These are phyloP conservation scores for Fusarium continuum DNA, from an alignment of 2,329 filamentous ascomycete genomes.

Conservation along the genomic window DNA sequence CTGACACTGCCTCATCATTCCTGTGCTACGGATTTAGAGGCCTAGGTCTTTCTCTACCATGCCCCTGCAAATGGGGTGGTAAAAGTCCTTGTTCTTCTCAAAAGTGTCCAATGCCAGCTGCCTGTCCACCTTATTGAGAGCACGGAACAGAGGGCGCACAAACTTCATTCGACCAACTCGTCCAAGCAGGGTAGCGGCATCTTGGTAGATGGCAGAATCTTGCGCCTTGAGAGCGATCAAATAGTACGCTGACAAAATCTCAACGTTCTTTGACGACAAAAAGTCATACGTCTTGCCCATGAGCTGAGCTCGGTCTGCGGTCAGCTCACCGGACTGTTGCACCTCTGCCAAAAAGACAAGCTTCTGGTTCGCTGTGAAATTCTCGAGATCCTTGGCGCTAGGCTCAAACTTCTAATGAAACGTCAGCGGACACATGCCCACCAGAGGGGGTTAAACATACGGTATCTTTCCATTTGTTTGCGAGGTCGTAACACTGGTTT, in stretches of 20 bases:
- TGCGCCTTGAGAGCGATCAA: conserved; percentile 79
- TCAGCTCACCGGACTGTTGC: conserved; percentile 71
- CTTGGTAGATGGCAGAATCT: conserved; percentile 73
- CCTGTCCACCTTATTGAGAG: conserved; percentile 77
- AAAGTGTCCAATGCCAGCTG: conserved; percentile 83
- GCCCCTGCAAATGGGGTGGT: conserved; percentile 89
- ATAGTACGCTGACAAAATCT: conserved; percentile 84
- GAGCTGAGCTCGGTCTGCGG: conserved; percentile 69
- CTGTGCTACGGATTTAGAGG: conserved; percentile 34
- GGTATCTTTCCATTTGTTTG: conserved; percentile 78
- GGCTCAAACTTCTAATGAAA: conserved; percentile 67
- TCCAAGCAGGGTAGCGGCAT: conserved; percentile 78
- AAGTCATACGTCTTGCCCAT: conserved; percentile 82
- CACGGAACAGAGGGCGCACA: conserved; percentile 84
- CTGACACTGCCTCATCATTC: not conserved
- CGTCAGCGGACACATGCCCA: conserved; percentile 40
- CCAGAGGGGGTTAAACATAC: conserved; percentile 50
- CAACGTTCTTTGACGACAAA: conserved; percentile 80
- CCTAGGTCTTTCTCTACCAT: conserved; percentile 88
- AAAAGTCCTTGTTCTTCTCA: conserved; percentile 88
- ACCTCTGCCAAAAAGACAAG: conserved; percentile 89
- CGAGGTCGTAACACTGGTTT: conserved; percentile 83
- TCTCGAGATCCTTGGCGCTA: conserved; percentile 71
- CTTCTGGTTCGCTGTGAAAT: conserved; percentile 85
- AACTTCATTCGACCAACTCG: conserved; percentile 96